Evolutionary conservation across 2,329 filamentous ascomycete species (phyloP), one percentile per base, ranked within the genome.

Genomic region (Dothistroma pini): DNA sequence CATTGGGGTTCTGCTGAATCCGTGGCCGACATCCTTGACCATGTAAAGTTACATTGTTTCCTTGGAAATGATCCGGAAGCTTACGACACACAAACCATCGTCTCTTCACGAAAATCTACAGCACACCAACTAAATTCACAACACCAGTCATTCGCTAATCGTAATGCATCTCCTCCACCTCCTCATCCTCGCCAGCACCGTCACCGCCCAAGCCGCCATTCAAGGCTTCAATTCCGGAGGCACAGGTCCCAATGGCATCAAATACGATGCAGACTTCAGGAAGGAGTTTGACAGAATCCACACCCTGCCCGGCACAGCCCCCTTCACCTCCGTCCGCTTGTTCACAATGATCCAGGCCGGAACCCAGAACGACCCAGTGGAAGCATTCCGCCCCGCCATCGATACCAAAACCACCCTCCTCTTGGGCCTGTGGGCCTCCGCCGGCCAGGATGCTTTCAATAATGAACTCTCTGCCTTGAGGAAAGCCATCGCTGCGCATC

Each of bases 381-480:
- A 83, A 14, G 70, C 89, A 66, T 91, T 96, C 64, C 88, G 88
- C 41, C 92, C 92, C 47, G 92, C 91, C 70, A 91, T 96, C 75
- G 84, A 82, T 68, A 90, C 90, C 70, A 83, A 90, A 68, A 96
- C 90, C 1, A 82, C 83, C 48, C 83, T 96, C 32, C 83, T 96
- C 14, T 85, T 96, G 11, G 91, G 91, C 68, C 80, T 96, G 56
- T 96, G 92, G 92, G 85, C 86, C 9, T 65, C 60, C 16, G 68
- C 66, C 5, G 67, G 68, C 29, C 63, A 67, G 48, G 80, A 76
- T 6, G 75, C 74, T 32, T 87, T 96, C 74, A 77, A 82, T 72
- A 90, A 91, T 74, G 91, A 96, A 78, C 77, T 96, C 56, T 74
- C 80, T 1, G 91, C 91, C 12, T 82, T 96, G 51, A 83, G 84